A percentile compares a stretch with the other conserved stretches of the same genome.
phyloP scores from a whole-genome alignment of 1,139 yeast genomes.

The Wickerhamomyces sp. region DNA sequence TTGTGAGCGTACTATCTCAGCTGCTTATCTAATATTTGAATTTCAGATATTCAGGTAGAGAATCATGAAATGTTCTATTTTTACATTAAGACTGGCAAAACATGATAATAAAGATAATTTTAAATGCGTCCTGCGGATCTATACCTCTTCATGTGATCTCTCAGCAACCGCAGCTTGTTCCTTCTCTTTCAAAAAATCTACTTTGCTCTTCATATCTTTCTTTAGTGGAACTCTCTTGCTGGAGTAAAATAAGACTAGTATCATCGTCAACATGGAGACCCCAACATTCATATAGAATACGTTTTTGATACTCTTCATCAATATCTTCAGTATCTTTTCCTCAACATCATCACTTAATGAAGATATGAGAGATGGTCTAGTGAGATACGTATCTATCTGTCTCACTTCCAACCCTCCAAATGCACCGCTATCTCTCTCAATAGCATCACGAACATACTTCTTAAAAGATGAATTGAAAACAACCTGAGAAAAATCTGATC shows the following conservation, averaged over 20 bases:
- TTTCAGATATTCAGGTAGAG: no score
- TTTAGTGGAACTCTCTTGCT: background rate
- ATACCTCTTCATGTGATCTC: no score
- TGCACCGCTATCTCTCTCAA: background rate
- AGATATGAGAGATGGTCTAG: background rate
- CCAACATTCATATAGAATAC: background rate
- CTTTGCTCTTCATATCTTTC: background rate
- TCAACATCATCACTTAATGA: background rate
- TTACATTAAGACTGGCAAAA: no score
- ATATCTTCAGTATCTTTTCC: background rate
- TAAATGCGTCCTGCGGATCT: no score
- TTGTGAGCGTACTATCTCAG: no score
- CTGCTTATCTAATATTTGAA: no score
- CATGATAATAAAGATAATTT: no score
- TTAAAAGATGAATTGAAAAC: constrained; percentile 31
- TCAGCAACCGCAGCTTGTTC: no score
- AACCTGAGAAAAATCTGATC: constrained; percentile 41
- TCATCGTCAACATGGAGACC: background rate
- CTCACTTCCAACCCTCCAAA: background rate
- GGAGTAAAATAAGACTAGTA: background rate
- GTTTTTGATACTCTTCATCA: background rate
- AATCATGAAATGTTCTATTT: no score
- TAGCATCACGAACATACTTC: constrained; percentile 7
- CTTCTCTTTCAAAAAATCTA: no score
- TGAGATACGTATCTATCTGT: background rate